A percentile compares a stretch with the other conserved stretches of the same genome.
Conservation (phyloP, 192 early-diverging fungal genomes). For the Gigaspora rosea region DNA sequence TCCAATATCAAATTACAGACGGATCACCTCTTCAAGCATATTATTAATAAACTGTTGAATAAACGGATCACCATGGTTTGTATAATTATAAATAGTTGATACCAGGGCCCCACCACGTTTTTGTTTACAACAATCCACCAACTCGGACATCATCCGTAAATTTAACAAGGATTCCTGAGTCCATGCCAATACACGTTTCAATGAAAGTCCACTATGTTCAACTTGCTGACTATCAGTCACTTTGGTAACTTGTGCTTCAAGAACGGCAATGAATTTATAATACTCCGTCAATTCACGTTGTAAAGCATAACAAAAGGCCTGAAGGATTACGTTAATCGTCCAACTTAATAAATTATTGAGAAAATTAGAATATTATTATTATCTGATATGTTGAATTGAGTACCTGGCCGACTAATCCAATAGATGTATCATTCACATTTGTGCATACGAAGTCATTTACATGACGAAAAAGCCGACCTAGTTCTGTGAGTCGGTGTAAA, state of each 20-base stretch:
- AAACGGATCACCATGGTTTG: conserved; percentile 91
- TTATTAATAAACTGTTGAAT: conserved; percentile 74
- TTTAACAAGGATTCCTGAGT: conserved; percentile 75
- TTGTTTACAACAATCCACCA: conserved; percentile 68
- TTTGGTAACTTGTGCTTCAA: conserved; percentile 77
- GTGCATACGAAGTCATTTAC: conserved; percentile 59
- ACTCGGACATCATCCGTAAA: conserved; percentile 71
- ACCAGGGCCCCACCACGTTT: conserved; percentile 71
- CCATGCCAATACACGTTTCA: conserved; percentile 89
- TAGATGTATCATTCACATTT: conserved; percentile 46
- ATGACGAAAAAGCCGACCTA: conserved; percentile 76
- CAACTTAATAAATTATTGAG: too few species aligned
- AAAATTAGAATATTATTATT: too few species aligned
- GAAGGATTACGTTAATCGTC: conserved; percentile 12
- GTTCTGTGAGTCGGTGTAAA: conserved; percentile 66
- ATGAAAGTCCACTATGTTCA: conserved; percentile 62
- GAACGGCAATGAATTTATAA: conserved; percentile 80
- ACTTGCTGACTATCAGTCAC: conserved; percentile 38
- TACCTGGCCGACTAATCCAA: conserved; percentile 64
- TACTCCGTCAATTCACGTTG: conserved; percentile 82
- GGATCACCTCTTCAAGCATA: conserved; percentile 67
- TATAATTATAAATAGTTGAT: conserved; percentile 77
- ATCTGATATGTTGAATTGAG: background rate
- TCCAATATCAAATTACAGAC: background rate
- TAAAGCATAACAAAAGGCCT: conserved; percentile 83